phyloP scores from a whole-genome alignment of 2,329 filamentous ascomycete species.

The Pseudogymnoascus sp. region DNA sequence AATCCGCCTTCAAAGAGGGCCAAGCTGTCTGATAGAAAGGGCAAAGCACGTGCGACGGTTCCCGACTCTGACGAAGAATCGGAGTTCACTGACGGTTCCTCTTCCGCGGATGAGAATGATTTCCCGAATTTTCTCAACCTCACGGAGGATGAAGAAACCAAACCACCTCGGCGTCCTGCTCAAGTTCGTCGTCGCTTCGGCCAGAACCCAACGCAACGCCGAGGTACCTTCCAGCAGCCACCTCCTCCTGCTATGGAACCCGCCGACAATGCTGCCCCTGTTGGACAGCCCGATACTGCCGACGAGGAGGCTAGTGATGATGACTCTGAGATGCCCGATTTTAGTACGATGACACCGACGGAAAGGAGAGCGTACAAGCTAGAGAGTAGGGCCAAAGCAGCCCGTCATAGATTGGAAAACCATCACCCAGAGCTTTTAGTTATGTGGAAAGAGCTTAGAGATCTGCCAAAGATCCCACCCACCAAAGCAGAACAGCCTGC shows the following conservation, averaged over 20 bases:
- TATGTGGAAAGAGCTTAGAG: constrained; percentile 76
- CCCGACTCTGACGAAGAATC: constrained; percentile 19
- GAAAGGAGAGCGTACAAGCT: constrained; percentile 29
- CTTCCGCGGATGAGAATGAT: background rate
- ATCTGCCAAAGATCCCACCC: constrained; percentile 55
- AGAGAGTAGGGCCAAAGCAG: constrained; percentile 29
- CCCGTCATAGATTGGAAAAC: constrained; percentile 60
- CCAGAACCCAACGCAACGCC: background rate
- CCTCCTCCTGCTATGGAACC: constrained; percentile 28
- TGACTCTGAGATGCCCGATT: constrained; percentile 12
- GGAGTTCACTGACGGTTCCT: background rate
- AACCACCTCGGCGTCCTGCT: constrained; percentile 25
- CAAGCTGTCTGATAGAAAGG: constrained; percentile 15
- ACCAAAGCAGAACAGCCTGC: constrained; percentile 61
- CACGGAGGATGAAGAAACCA: constrained; percentile 7
- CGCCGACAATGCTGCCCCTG: constrained; percentile 12
- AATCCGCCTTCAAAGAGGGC: constrained; percentile 16
- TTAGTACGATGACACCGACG: constrained; percentile 13
- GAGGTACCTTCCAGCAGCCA: background rate
- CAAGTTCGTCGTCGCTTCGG: background rate
- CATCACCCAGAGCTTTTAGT: constrained; percentile 70
- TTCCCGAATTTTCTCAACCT: background rate
- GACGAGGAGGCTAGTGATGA: background rate
- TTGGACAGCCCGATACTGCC: background rate
- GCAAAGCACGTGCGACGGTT: constrained; percentile 19